A percentile compares a stretch with the other conserved stretches of the same genome.
These are phyloP conservation scores for Chaetoscypha palmicola DNA, from an alignment of 2,329 filamentous ascomycete genomes.

Conservation along the genomic window DNA sequence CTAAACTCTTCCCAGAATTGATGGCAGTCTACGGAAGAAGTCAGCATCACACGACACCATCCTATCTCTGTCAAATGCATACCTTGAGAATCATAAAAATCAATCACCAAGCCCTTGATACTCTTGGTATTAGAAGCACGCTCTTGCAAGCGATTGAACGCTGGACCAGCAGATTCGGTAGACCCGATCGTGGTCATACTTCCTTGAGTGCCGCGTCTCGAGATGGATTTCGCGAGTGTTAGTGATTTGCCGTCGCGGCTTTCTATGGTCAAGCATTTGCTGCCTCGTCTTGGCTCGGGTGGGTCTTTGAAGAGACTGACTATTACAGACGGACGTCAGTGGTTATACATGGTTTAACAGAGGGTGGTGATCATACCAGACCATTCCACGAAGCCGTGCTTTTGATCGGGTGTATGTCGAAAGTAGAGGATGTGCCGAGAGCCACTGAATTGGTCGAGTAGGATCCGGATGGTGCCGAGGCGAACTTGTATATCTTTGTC, in stretches of 20 bases:
- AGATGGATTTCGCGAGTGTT: conserved; percentile 5
- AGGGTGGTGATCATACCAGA: conserved; percentile 10
- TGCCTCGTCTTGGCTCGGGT: conserved; percentile 10
- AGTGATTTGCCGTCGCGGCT: conserved; percentile 12
- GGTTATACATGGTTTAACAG: not conserved
- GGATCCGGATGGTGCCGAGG: conserved; percentile 16
- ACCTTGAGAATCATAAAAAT: conserved; percentile 16
- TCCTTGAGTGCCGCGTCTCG: conserved; percentile 12
- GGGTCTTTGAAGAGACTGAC: conserved; percentile 15
- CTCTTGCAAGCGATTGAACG: conserved; percentile 9
- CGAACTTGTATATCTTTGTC: conserved; percentile 13
- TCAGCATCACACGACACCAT: no score
- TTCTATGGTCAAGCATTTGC: conserved; percentile 12
- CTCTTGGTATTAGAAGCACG: not conserved
- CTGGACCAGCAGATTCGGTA: conserved; percentile 11
- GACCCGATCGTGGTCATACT: conserved; percentile 17
- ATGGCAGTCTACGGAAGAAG: conserved; percentile 15
- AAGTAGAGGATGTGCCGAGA: conserved; percentile 18
- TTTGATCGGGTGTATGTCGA: conserved; percentile 15
- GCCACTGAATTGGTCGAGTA: conserved; percentile 12
- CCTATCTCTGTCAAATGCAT: no score
- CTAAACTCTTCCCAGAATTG: conserved; percentile 15
- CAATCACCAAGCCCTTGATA: conserved; percentile 15
- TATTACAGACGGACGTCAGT: not conserved
- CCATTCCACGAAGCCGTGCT: conserved; percentile 19